Percentiles rank a stretch among this genome's conserved stretches.
These are phyloP conservation scores for Obelidium mucronatum DNA, from an alignment of 192 early-diverging fungal genomes.

Conservation along the genomic window DNA sequence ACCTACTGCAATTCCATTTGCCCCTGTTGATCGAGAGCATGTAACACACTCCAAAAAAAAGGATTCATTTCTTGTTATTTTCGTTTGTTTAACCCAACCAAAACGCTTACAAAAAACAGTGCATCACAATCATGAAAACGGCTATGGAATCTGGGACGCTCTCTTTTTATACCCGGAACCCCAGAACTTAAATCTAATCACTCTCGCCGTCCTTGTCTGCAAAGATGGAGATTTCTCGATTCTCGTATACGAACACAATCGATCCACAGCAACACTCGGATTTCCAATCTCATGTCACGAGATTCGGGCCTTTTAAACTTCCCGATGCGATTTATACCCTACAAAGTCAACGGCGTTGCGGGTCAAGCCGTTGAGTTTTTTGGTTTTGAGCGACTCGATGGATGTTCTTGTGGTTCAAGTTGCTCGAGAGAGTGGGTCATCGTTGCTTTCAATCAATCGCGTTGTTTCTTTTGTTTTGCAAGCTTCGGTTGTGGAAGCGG, in stretches of 20 bases:
- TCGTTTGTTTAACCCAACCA: not conserved
- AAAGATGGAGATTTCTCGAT: slow-evolving; percentile 10
- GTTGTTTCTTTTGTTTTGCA: not conserved
- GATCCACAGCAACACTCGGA: not conserved
- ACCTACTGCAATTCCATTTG: no score
- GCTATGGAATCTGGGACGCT: slow-evolving; percentile 23
- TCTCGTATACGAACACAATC: slow-evolving; percentile 4
- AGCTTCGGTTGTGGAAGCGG: not conserved
- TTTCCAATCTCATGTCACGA: no score
- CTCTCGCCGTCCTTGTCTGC: slow-evolving; percentile 2
- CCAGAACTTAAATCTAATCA: not conserved
- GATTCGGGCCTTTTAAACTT: slow-evolving; percentile 20
- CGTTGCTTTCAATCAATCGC: no score
- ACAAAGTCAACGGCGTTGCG: not conserved
- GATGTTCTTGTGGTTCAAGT: not conserved
- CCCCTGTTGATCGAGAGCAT: no score
- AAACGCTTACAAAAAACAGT: not conserved
- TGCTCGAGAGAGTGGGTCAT: no score
- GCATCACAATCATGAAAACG: slow-evolving; percentile 24
- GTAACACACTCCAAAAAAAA: not conserved
- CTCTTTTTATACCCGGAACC: slow-evolving; percentile 19
- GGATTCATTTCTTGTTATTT: not conserved
- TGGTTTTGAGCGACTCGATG: not conserved
- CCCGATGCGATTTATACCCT: not conserved
- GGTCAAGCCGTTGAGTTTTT: not conserved